Evolutionary conservation across 305 asterid genomes (phyloP).

Genomic region (Fraxinus greggii): DNA sequence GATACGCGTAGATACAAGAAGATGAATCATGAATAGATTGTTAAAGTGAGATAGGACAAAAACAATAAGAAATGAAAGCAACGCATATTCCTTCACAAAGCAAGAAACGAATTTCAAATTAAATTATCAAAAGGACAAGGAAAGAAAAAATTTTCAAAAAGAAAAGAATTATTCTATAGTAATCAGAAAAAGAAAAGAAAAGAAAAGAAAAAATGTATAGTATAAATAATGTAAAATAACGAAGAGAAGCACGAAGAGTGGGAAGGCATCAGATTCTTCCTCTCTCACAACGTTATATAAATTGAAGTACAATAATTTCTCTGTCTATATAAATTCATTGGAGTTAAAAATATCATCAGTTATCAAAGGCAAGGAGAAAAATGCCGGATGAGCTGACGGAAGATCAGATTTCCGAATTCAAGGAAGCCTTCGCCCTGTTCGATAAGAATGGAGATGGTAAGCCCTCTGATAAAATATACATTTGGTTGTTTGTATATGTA

Average conservation of each 20-base stretch:
- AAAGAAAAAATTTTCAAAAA: neutral
- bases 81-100: neutral
- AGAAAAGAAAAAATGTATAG: neutral
- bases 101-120: neutral
- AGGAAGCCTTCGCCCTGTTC: slow-evolving; percentile 55
- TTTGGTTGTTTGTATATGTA: slow-evolving; percentile 5
- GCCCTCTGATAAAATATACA: neutral
- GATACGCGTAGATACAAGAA: neutral
- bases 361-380: slow-evolving; percentile 19
- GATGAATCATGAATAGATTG: neutral
- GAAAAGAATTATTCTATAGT: neutral
- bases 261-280: slow-evolving; percentile 19
- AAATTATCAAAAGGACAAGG: neutral
- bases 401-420: slow-evolving; percentile 54
- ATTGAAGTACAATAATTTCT: slow-evolving; percentile 19
- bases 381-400: slow-evolving; percentile 53
- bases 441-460: slow-evolving; percentile 56
- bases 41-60: neutral
- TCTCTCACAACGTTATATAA: slow-evolving; percentile 32
- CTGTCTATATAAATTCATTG: slow-evolving; percentile 14
- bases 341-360: slow-evolving; percentile 17
- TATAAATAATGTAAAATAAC: too few relatives aligned
- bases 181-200: neutral
- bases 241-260: neutral
- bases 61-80: neutral